phyloP scores from a whole-genome alignment of 169 alveolate genomes.

The Cyclospora cayetanensis region DNA sequence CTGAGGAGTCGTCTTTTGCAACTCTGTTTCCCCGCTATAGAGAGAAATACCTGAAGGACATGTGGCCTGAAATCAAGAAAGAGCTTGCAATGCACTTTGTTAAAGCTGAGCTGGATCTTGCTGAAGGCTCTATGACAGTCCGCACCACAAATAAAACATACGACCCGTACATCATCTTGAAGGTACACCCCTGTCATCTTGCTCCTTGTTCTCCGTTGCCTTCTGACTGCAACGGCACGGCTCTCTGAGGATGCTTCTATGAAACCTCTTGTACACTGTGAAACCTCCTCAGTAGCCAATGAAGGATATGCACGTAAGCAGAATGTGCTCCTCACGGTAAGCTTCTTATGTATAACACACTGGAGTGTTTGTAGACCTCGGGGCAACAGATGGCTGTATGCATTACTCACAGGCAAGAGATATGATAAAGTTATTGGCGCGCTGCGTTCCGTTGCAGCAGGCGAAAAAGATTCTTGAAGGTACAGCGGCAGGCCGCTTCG shows the following conservation, averaged over 20 bases:
- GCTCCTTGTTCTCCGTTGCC: neutral
- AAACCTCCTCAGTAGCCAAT: too few species aligned
- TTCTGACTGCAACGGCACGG: too few species aligned
- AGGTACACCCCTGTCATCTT: slow-evolving; percentile 67
- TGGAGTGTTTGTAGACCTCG: neutral
- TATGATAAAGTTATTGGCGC: slow-evolving; percentile 96
- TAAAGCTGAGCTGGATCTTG: slow-evolving; percentile 95
- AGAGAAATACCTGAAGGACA: slow-evolving; percentile 97
- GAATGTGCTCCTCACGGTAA: too few species aligned
- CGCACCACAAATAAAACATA: slow-evolving; percentile 97
- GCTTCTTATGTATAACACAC: too few species aligned
- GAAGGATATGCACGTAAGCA: too few species aligned
- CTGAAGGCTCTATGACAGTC: slow-evolving; percentile 99
- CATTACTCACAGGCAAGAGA: slow-evolving; percentile 94
- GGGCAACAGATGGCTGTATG: neutral
- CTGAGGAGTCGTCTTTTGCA: slow-evolving; percentile 98
- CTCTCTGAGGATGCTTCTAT: too few species aligned
- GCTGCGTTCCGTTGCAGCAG: slow-evolving; percentile 98
- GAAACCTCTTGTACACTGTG: too few species aligned
- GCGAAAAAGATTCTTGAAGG: slow-evolving; percentile 97
- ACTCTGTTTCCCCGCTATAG: slow-evolving; percentile 98
- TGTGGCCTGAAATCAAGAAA: slow-evolving; percentile 95
- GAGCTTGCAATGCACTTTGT: slow-evolving; percentile 90
- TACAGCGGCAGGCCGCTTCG: slow-evolving; percentile 27
- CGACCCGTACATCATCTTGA: slow-evolving; percentile 98